These are phyloP conservation scores for Fusarium liriodendri DNA, from an alignment of 2,329 filamentous ascomycete genomes.

Conservation along the genomic window DNA sequence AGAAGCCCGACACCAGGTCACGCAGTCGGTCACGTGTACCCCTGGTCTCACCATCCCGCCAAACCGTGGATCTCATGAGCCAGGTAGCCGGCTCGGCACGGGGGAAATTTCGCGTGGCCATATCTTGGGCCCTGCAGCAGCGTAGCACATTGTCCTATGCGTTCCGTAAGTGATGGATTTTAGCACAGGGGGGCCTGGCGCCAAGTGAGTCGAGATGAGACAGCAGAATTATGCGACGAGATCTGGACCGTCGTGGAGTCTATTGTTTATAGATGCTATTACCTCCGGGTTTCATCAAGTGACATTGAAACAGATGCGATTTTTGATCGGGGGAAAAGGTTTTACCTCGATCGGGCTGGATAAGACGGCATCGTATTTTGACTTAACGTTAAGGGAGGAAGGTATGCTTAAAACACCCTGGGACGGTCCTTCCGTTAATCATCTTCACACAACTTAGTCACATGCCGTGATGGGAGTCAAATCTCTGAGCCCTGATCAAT, in stretches of 20 bases:
- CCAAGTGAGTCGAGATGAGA: conserved; percentile 16
- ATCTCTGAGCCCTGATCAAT: neutral
- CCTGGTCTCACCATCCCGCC: neutral
- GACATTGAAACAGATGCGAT: conserved; percentile 24
- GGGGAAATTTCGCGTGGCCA: conserved; percentile 1
- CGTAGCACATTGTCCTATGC: conserved; percentile 2
- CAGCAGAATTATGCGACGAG: conserved; percentile 20
- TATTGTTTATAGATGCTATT: conserved; percentile 12
- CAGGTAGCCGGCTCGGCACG: neutral
- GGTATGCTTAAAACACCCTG: neutral
- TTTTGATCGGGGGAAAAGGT: neutral
- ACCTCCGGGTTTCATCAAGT: conserved; percentile 25
- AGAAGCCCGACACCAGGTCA: neutral
- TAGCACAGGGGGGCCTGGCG: conserved; percentile 13
- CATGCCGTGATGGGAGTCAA: neutral
- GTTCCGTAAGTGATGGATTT: conserved; percentile 7
- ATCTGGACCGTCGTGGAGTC: conserved; percentile 23
- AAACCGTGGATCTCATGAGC: neutral
- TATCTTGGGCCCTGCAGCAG: conserved; percentile 12
- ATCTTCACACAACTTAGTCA: neutral
- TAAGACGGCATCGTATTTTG: neutral
- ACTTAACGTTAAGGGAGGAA: neutral
- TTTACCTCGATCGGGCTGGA: neutral
- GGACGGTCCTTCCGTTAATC: neutral
- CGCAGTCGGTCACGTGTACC: neutral